A percentile compares a stretch with the other conserved stretches of the same genome.
Evolutionary conservation across 257 asterid species (phyloP).

Genomic region (Jaltomata sinuosa): DNA sequence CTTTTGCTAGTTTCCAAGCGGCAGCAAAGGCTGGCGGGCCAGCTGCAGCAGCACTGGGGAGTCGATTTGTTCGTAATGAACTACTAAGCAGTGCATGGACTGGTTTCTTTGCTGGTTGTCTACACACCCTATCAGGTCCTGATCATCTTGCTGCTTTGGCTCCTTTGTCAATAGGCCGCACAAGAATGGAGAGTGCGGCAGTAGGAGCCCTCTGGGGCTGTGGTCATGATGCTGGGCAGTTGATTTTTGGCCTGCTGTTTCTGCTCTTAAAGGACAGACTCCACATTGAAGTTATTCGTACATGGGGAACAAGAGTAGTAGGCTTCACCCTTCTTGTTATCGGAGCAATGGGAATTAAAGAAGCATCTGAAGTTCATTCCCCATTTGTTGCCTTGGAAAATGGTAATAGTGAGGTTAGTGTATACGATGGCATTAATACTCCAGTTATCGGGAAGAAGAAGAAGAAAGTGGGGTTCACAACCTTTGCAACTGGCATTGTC

Average conservation of each 20-base stretch:
- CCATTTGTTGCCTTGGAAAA: slow-evolving; percentile 52
- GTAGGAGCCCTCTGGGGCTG: slow-evolving; percentile 99
- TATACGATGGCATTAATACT: slow-evolving; percentile 35
- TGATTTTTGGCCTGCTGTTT: slow-evolving; percentile 72
- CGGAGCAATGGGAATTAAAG: slow-evolving; percentile 91
- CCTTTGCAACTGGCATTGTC: slow-evolving; percentile 88
- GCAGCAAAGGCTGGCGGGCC: slow-evolving; percentile 55
- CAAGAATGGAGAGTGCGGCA: slow-evolving; percentile 81
- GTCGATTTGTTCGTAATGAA: slow-evolving; percentile 37
- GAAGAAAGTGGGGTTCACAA: slow-evolving; percentile 89
- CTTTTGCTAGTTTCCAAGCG: slow-evolving; percentile 50
- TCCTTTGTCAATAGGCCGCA: slow-evolving; percentile 89
- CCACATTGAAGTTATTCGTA: slow-evolving; percentile 78
- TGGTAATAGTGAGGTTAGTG: slow-evolving; percentile 47
- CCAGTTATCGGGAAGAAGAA: slow-evolving; percentile 55
- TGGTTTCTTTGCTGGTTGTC: slow-evolving; percentile 95
- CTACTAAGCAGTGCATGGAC: slow-evolving; percentile 91
- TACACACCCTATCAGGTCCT: slow-evolving; percentile 94
- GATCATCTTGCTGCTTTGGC: slow-evolving; percentile 98
- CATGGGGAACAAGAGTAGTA: slow-evolving; percentile 89
- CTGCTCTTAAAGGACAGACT: slow-evolving; percentile 78
- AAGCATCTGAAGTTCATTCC: slow-evolving; percentile 66
- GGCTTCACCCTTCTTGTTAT: slow-evolving; percentile 78
- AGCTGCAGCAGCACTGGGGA: slow-evolving; percentile 39
- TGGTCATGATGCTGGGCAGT: slow-evolving; percentile 94